Conservation (phyloP, 2,329 filamentous ascomycete species). For the Rhinocladiella mackenziei region DNA sequence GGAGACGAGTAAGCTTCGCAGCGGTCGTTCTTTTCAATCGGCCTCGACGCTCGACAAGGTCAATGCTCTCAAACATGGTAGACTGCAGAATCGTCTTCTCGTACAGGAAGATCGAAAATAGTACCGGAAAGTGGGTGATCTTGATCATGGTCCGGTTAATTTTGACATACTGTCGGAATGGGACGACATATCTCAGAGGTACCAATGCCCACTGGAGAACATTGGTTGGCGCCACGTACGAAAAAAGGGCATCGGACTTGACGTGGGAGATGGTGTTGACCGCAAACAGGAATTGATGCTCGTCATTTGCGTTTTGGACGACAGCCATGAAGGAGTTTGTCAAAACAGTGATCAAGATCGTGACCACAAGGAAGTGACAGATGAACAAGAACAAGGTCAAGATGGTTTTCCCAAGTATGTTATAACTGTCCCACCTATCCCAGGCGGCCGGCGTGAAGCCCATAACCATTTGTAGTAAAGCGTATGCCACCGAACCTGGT, state of each 20-base stretch:
- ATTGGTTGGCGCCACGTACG: slow-evolving; percentile 86
- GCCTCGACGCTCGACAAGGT: slow-evolving; percentile 71
- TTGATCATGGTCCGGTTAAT: slow-evolving; percentile 92
- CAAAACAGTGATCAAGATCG: slow-evolving; percentile 90
- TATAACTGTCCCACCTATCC: slow-evolving; percentile 81
- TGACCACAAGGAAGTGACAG: slow-evolving; percentile 90
- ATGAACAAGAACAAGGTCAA: slow-evolving; percentile 84
- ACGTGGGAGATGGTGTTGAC: slow-evolving; percentile 98
- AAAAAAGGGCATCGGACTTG: slow-evolving; percentile 94
- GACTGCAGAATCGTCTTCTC: slow-evolving; percentile 74
- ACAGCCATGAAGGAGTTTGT: slow-evolving; percentile 96
- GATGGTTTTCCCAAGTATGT: slow-evolving; percentile 69
- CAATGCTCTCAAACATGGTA: slow-evolving; percentile 74
- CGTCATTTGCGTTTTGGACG: slow-evolving; percentile 86
- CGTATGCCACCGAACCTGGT: slow-evolving; percentile 74
- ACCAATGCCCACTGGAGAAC: slow-evolving; percentile 86
- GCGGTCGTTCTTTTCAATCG: slow-evolving; percentile 50
- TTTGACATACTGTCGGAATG: slow-evolving; percentile 75
- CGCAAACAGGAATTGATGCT: slow-evolving; percentile 88
- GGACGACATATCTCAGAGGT: slow-evolving; percentile 74
- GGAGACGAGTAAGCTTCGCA: slow-evolving; percentile 58
- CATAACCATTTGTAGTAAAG: slow-evolving; percentile 90
- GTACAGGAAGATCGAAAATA: slow-evolving; percentile 83
- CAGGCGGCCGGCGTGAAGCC: slow-evolving; percentile 93
- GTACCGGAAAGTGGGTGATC: slow-evolving; percentile 77